Evolutionary conservation across 148 eudicot species (phyloP).

Genomic region (Talinum fruticosum): DNA sequence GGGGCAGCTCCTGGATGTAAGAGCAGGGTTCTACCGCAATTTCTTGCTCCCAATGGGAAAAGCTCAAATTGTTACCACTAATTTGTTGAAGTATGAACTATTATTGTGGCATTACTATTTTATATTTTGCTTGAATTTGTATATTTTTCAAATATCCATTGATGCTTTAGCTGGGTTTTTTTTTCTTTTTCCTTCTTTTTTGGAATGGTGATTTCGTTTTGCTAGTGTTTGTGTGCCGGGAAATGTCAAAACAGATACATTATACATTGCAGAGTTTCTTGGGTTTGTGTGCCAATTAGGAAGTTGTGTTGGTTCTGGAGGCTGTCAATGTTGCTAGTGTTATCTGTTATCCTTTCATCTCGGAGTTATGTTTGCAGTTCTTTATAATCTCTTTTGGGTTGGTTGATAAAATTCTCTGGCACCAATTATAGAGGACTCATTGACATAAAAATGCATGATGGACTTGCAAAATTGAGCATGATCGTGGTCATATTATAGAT

Average conservation of each 20-base stretch:
- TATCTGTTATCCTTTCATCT: no score
- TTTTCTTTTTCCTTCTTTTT: no score
- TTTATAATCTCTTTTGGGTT: not conserved
- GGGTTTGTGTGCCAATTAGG: not conserved
- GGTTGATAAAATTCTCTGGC: not conserved
- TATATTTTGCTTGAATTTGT: not conserved
- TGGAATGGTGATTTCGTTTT: not conserved
- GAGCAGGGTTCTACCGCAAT: constrained; percentile 81
- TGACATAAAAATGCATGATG: no score
- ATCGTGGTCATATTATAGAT: no score
- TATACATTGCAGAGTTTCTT: not conserved
- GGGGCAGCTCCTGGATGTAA: constrained; percentile 78
- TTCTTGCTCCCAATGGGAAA: constrained; percentile 71
- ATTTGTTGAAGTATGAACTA: constrained; percentile 54
- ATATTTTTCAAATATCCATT: not conserved
- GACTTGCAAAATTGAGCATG: no score
- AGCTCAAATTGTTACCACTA: constrained; percentile 72
- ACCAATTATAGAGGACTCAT: no score
- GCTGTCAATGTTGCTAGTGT: not conserved
- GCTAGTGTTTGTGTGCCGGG: not conserved
- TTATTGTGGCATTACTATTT: not conserved
- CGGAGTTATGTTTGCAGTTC: not conserved
- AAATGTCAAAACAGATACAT: not conserved
- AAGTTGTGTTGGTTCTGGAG: not conserved
- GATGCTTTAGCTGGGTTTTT: not conserved